These are phyloP conservation scores for Tubosaeta sp. DNA, from an alignment of 768 basidiomycete genomes.

Conservation along the genomic window DNA sequence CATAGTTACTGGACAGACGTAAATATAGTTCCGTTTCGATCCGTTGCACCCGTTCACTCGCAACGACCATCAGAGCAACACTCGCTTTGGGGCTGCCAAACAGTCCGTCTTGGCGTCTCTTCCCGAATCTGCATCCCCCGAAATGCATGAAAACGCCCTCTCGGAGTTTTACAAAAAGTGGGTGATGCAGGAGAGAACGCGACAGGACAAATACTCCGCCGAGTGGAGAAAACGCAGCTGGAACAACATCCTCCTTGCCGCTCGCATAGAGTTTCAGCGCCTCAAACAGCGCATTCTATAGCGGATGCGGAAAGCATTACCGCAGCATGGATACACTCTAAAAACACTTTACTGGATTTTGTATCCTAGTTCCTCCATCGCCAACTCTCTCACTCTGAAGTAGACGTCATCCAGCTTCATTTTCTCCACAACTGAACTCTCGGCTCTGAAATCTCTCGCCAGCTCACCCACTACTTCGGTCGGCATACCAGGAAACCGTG, in stretches of 20 bases:
- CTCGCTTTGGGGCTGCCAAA: constrained; percentile 73
- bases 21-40: constrained; percentile 23
- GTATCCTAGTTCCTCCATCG: constrained; percentile 44
- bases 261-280: constrained; percentile 50
- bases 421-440: constrained; percentile 55
- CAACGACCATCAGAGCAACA: constrained; percentile 55
- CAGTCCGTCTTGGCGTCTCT: constrained; percentile 52
- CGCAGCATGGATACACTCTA: not conserved
- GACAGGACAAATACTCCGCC: constrained; percentile 54
- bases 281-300: constrained; percentile 32
- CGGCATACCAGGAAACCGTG: constrained; percentile 73
- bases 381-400: constrained; percentile 60
- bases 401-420: constrained; percentile 56
- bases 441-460: constrained; percentile 54
- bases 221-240: constrained; percentile 67
- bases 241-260: constrained; percentile 52
- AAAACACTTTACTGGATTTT: constrained; percentile 19
- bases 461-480: constrained; percentile 59
- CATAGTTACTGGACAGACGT: constrained; percentile 82
- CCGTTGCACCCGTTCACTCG: constrained; percentile 1
- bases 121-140: constrained; percentile 43
- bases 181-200: constrained; percentile 62
- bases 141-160: constrained; percentile 63
- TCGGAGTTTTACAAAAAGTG: constrained; percentile 72
- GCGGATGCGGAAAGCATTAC: not conserved